phyloP scores from a whole-genome alignment of 768 basidiomycete species.

The Xerocomellus chrysenteron region DNA sequence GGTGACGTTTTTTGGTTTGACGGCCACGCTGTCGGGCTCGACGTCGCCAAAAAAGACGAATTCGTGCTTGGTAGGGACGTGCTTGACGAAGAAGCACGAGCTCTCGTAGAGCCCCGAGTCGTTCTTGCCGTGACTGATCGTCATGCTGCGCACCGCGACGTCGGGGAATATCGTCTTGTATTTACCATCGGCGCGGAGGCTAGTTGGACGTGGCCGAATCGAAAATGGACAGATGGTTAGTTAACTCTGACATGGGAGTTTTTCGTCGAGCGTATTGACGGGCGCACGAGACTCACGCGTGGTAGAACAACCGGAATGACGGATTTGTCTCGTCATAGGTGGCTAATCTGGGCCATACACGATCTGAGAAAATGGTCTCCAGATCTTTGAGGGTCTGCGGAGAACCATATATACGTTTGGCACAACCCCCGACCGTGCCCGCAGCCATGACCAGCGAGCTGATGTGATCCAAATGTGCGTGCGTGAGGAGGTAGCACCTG shows the following conservation, averaged over 20 bases:
- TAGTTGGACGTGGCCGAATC: conserved; percentile 17
- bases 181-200: conserved; percentile 50
- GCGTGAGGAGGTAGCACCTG: conserved; percentile 84
- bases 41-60: conserved; percentile 96
- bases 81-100: conserved; percentile 81
- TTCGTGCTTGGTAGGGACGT: conserved; percentile 59
- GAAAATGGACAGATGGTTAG: neutral
- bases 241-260: conserved; percentile 12
- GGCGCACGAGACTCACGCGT: conserved; percentile 46
- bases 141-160: conserved; percentile 65
- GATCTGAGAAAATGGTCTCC: conserved; percentile 70
- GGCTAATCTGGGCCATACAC: conserved; percentile 85
- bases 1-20: conserved; percentile 54
- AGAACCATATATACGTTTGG: conserved; percentile 64
- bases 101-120: conserved; percentile 62
- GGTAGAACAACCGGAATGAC: conserved; percentile 59
- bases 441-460: conserved; percentile 80
- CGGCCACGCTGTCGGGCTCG: conserved; percentile 78
- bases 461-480: conserved; percentile 91
- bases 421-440: conserved; percentile 63
- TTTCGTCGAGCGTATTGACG: neutral
- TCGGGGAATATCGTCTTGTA: conserved; percentile 53
- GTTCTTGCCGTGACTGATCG: conserved; percentile 71
- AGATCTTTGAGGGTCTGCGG: conserved; percentile 64
- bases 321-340: conserved; percentile 68